Conservation (phyloP, 148 eudicot species). For the Camellia japonica region DNA sequence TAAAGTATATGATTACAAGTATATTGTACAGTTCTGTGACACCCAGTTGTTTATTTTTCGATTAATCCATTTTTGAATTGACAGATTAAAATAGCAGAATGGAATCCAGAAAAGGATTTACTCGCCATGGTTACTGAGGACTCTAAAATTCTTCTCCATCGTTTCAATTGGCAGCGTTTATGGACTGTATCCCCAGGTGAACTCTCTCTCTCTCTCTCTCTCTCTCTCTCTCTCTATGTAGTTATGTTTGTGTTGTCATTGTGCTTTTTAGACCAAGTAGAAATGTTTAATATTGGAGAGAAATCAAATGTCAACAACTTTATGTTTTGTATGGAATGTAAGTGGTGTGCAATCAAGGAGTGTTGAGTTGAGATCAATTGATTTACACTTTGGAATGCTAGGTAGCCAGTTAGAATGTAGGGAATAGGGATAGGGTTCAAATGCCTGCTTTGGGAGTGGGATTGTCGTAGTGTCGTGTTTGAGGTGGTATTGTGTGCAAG, state of each 20-base stretch:
- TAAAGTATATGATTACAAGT: neutral
- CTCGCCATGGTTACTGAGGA: constrained; percentile 99
- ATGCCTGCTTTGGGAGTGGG: neutral
- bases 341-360: neutral
- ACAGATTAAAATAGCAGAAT: constrained; percentile 81
- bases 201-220: constrained; percentile 1
- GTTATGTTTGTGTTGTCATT: neutral
- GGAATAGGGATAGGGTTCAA: neutral
- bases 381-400: neutral
- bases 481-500: neutral
- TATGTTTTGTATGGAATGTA: neutral
- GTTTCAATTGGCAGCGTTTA: constrained; percentile 97
- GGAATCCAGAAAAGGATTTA: constrained; percentile 98
- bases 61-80: neutral
- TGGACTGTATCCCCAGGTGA: constrained; percentile 89
- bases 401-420: neutral
- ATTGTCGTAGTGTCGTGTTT: neutral
- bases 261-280: neutral
- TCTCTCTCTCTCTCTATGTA: neutral
- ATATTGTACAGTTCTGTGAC: neutral
- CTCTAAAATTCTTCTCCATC: constrained; percentile 81
- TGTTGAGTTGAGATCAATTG: neutral
- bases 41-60: constrained; percentile 5
- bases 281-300: neutral
- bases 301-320: neutral